Evolutionary conservation across 2,329 filamentous ascomycete genomes (phyloP).

Genomic region (Xylariomycetidae sp.): DNA sequence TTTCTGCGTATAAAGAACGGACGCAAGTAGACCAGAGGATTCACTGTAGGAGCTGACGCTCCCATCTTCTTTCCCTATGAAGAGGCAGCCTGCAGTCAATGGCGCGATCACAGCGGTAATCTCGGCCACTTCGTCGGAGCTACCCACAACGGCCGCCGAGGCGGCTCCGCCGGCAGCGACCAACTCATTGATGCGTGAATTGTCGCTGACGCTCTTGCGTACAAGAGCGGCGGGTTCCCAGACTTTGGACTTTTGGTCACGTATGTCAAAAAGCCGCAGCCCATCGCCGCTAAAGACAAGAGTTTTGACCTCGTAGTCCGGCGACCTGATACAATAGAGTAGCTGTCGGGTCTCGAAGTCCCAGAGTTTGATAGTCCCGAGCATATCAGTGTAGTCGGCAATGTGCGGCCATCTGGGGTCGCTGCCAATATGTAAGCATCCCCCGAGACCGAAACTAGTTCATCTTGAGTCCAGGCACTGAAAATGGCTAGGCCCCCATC

Average conservation of each 20-base stretch:
- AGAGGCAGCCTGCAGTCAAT: too few relatives aligned
- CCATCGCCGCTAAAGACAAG: slow-evolving; percentile 5
- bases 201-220: slow-evolving; percentile 3
- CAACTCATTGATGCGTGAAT: slow-evolving; percentile 6
- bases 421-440: slow-evolving; percentile 5
- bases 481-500: slow-evolving; percentile 6
- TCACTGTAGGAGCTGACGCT: too few relatives aligned
- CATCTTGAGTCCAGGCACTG: slow-evolving; percentile 3
- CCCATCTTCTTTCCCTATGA: too few relatives aligned
- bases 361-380: slow-evolving; percentile 6
- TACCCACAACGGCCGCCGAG: too few relatives aligned
- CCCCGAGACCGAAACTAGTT: slow-evolving; percentile 3
- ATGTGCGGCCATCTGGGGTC: slow-evolving; percentile 3
- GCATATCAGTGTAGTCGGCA: slow-evolving; percentile 5
- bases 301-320: slow-evolving; percentile 4
- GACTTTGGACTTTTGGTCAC: slow-evolving; percentile 4
- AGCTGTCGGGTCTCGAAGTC: slow-evolving; percentile 4
- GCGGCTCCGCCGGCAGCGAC: too few relatives aligned
- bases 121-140: too few relatives aligned
- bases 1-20: too few relatives aligned
- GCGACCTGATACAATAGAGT: slow-evolving; percentile 5
- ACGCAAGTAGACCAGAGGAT: too few relatives aligned
- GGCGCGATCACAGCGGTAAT: too few relatives aligned
- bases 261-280: slow-evolving; percentile 4
- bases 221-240: slow-evolving; percentile 6